Percentiles rank a stretch among this genome's conserved stretches.
phyloP scores from a whole-genome alignment of 208 protist species.

The Crithidia brevicula region DNA sequence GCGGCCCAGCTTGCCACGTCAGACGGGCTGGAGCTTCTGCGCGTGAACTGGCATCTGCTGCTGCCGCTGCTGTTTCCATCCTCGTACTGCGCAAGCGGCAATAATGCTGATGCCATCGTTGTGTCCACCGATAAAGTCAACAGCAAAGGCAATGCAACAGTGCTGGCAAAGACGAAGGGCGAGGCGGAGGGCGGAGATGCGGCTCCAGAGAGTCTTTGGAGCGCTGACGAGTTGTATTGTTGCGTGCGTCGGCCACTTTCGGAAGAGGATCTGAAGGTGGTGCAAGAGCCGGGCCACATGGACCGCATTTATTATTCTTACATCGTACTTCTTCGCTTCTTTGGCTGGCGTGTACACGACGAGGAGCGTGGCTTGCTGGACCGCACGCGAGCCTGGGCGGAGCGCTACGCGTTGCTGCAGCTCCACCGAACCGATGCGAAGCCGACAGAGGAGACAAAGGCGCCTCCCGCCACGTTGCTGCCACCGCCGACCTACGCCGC shows the following conservation, averaged over 20 bases:
- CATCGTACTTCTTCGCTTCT: constrained; percentile 86
- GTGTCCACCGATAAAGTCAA: neutral
- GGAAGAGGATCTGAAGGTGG: constrained; percentile 31
- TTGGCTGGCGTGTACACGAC: constrained; percentile 85
- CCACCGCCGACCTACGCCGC: constrained; percentile 23
- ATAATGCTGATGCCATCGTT: too few relatives aligned
- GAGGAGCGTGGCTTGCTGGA: constrained; percentile 86
- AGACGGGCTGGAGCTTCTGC: constrained; percentile 71
- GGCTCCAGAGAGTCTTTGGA: constrained; percentile 11
- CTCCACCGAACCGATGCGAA: neutral
- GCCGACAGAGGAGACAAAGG: neutral
- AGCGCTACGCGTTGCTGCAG: constrained; percentile 55
- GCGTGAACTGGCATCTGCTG: constrained; percentile 68
- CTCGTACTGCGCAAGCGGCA: too few relatives aligned
- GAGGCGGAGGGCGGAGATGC: neutral
- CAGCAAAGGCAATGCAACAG: neutral
- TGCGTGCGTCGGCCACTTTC: constrained; percentile 18
- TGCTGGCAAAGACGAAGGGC: neutral
- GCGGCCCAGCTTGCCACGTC: constrained; percentile 55
- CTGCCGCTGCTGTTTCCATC: constrained; percentile 67
- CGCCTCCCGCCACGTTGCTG: neutral
- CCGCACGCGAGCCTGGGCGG: constrained; percentile 67
- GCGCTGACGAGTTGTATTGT: constrained; percentile 8
- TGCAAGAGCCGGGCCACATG: constrained; percentile 68
- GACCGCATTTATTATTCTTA: constrained; percentile 90